Base-by-base conservation (phyloP, 208 protist genomes). In the Porcisia hertigi region DNA sequence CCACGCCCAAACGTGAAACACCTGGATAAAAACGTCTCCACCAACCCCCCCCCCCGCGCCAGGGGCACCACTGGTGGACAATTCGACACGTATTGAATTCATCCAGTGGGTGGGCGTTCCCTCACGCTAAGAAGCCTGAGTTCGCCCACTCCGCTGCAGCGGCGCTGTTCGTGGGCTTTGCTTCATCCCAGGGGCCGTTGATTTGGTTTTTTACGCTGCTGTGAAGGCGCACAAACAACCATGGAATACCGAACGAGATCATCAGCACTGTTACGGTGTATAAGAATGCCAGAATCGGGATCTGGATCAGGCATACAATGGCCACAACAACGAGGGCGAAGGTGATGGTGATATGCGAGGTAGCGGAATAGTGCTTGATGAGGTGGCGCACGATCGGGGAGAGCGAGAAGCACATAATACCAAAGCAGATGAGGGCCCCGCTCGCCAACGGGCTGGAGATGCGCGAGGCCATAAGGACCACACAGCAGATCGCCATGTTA, bases 181-280 rank as follows among this genome's bases (percentile, higher is more conserved):
- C 94, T 78, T 98, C 94, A 72, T 98, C 94, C 93, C 94, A 98
- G 16, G 94, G 94, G 0, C 94, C 94, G 67, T 92, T 97, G 77
- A 98, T 97, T 77, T 98, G 94, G 20, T 86, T 84, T 81, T 98
- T 98, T 63, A 88, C 81, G 59, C 83, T 88, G 57, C 84, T 84
- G 73, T 98, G 92, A 70, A 96, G 73, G 16, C 73, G 74, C 0
- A 96, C 88, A 77, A 98, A 98, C 20, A 82, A 86, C 77, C 83
- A 91, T 45, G 92, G 94, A 43, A 98, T 91, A 43, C 91, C 79
- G 75, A 97, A 88, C 14, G 89, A 82, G 43, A 96, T 86, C 52
- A 83, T 71, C 8, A 87, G 52, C 14, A 95, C 80, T 3, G 81
- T 57, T 14, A 83, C 66, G 54, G 85, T 85, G 73, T 89, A 96